A percentile compares a stretch with the other conserved stretches of the same genome.
Conservation (phyloP, 768 basidiomycete genomes). For the Mrakia gelida region DNA sequence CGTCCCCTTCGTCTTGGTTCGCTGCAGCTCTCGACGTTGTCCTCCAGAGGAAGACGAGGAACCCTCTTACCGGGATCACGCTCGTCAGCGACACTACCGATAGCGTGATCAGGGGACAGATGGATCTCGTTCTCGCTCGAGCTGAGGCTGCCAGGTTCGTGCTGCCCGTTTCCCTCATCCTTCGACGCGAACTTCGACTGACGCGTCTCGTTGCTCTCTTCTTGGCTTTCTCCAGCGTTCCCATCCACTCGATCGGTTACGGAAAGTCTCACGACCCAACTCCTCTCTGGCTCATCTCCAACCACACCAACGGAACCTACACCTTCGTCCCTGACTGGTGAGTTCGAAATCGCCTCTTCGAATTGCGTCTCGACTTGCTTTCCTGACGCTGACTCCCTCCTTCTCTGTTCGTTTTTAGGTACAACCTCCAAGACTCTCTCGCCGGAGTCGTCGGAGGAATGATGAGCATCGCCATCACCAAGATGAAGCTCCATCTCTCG, state of each 20-base stretch:
- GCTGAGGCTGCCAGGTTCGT: constrained; percentile 82
- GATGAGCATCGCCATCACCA: constrained; percentile 87
- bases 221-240: constrained; percentile 51
- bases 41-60: constrained; percentile 85
- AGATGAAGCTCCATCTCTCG: constrained; percentile 93
- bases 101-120: constrained; percentile 86
- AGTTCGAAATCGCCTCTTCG: neutral
- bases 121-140: constrained; percentile 95
- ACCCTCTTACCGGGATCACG: constrained; percentile 84
- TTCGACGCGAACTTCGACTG: neutral
- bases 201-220: neutral
- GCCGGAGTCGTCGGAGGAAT: constrained; percentile 94
- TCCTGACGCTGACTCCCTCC: neutral
- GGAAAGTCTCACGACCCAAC: constrained; percentile 96
- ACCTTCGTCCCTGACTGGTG: constrained; percentile 57
- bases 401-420: constrained; percentile 41
- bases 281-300: constrained; percentile 97
- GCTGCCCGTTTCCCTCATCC: neutral
- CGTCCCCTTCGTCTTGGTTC: neutral
- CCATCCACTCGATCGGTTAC: constrained; percentile 95
- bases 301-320: constrained; percentile 94
- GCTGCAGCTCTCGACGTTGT: constrained; percentile 78
- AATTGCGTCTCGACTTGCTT: neutral
- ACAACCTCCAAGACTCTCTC: constrained; percentile 84
- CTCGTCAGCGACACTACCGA: constrained; percentile 90